Base-by-base conservation (phyloP, 441 rosid genomes). In the Euphorbia corollata region DNA sequence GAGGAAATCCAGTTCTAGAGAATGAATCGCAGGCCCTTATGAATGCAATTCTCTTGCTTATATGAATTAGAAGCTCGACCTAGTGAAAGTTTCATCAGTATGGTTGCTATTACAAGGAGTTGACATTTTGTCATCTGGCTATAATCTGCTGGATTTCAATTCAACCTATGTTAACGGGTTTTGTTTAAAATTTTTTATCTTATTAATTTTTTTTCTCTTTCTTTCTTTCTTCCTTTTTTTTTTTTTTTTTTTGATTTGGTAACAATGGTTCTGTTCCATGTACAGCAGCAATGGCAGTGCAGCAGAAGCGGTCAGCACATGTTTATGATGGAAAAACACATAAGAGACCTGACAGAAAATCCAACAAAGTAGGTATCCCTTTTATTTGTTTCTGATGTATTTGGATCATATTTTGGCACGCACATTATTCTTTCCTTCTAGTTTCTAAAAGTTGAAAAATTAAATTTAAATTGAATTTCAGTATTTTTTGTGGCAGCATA, bases 291-390 rank as follows among this genome's bases (percentile, higher is more conserved):
- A 70, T 74, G 72, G 68, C 71, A 34, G 90, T 75, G 68, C 86
- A 77, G 69, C 89, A 83, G 48, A 86, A 81, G 77, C 90, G 78
- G 68, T 54, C 77, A 20, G 78, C 69, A 55, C 81, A 82, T 78
- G 67, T 82, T 47, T 91, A 85, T 65, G 92, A 87, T 69, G 77
- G 85, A 80, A 84, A 84, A 79, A 59, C 74, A 65, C 87, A 82
- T 38, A 92, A 93, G 75, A 84, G 82, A 34, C 88, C 74, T 63
- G 87, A 85, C 68, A 74, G 78, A 74, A 82, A 82, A 66, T 74
- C 83, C 47, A 81, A 68, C 82, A 85, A 91, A 78, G 98, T 91
- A 79, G 61, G 88, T 77, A 77, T 36, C 41, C 9, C 41, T 5
- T 36, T 61, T 73, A 73, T 64, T 50, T 55, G 22, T 48, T 58